Percentiles rank a stretch among this genome's conserved stretches.
Evolutionary conservation across 208 protist species (phyloP).

Genomic region (Acanthamoeba lenticulata): DNA sequence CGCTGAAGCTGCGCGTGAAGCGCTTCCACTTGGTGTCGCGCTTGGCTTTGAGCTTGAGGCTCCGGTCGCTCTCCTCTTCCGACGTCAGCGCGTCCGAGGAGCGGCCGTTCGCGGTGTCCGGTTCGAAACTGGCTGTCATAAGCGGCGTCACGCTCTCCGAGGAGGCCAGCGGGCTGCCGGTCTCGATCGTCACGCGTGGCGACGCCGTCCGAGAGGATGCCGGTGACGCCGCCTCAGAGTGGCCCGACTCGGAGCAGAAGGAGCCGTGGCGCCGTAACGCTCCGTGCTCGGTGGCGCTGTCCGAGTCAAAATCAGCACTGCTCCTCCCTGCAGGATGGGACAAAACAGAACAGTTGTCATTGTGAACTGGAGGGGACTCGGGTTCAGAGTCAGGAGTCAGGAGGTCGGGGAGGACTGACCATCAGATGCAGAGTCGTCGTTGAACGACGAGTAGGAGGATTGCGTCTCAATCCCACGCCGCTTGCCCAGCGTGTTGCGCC

Average conservation of each 20-base stretch:
- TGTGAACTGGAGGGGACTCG: neutral
- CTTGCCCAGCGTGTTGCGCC: neutral
- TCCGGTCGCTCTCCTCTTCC: neutral
- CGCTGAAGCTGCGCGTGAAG: conserved; percentile 19
- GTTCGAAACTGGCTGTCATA: neutral
- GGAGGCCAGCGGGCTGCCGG: neutral
- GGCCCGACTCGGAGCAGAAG: neutral
- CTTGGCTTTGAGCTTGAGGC: neutral
- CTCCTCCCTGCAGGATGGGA: neutral
- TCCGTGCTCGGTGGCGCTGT: neutral
- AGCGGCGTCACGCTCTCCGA: neutral
- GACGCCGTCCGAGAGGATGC: neutral
- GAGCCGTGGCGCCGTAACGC: neutral
- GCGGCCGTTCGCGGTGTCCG: neutral
- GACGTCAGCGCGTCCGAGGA: neutral
- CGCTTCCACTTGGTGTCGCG: conserved; percentile 32
- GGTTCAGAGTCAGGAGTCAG: neutral
- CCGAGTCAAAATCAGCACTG: neutral
- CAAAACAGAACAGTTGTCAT: neutral
- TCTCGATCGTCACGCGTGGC: neutral
- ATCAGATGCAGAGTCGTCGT: neutral
- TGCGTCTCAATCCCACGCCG: neutral
- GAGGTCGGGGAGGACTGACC: neutral
- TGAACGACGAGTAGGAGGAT: neutral
- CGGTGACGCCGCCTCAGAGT: neutral